phyloP scores from a whole-genome alignment of 78 protist species.

The Acrasis kona region DNA sequence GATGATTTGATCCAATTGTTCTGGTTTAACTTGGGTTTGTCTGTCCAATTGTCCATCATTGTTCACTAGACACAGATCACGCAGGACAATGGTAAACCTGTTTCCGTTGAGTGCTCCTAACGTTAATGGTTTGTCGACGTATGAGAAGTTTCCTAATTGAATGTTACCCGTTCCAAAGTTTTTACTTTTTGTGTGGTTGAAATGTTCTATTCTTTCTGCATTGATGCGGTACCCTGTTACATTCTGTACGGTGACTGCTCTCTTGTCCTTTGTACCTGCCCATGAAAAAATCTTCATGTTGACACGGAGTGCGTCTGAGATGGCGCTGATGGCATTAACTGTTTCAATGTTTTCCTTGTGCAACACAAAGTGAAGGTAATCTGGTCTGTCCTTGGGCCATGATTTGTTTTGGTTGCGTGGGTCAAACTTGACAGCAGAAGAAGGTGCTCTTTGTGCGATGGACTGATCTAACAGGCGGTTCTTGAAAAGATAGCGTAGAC shows the following conservation, averaged over 20 bases:
- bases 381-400: not conserved
- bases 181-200: not conserved
- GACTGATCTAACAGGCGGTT: not conserved
- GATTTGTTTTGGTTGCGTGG: not conserved
- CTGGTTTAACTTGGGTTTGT: too few species aligned
- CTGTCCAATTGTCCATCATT: not conserved
- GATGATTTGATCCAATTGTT: too few species aligned
- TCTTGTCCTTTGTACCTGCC: slow-evolving; percentile 74
- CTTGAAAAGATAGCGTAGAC: not conserved
- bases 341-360: slow-evolving; percentile 63
- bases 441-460: not conserved
- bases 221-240: slow-evolving; percentile 25
- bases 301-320: not conserved
- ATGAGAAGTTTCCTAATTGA: slow-evolving; percentile 24
- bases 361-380: slow-evolving; percentile 23
- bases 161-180: not conserved
- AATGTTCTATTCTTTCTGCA: slow-evolving; percentile 10
- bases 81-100: slow-evolving; percentile 49
- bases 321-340: slow-evolving; percentile 8
- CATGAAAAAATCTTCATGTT: slow-evolving; percentile 21
- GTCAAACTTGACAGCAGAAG: not conserved
- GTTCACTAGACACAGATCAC: slow-evolving; percentile 17
- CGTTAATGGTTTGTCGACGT: slow-evolving; percentile 8
- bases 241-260: slow-evolving; percentile 60
- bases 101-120: slow-evolving; percentile 64